Conservation (phyloP, 164 flowering plant species). For the Chimonanthus praecox region DNA sequence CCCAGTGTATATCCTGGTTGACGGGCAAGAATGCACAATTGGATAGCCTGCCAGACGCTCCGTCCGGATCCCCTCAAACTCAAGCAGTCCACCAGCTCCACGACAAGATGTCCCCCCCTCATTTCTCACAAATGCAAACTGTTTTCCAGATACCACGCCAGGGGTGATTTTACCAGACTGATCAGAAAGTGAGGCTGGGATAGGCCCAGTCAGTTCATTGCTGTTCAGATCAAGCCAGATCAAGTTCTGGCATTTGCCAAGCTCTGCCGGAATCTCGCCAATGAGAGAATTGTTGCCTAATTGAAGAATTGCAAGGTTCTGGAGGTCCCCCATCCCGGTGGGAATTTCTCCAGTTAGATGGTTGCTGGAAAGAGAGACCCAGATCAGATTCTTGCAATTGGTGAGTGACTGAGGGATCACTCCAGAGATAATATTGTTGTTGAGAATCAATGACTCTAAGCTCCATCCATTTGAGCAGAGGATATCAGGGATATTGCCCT, state of each 20-base stretch:
- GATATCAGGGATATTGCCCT: conserved; percentile 64
- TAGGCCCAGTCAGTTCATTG: conserved; percentile 47
- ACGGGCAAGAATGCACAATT: conserved; percentile 60
- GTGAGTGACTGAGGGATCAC: conserved; percentile 50
- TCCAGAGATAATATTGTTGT: conserved; percentile 69
- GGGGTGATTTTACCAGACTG: conserved; percentile 54
- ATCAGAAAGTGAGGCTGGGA: conserved; percentile 55
- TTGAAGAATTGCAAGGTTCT: conserved; percentile 64
- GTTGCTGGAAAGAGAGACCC: conserved; percentile 85
- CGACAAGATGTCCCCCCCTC: conserved; percentile 79
- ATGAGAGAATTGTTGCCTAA: conserved; percentile 72
- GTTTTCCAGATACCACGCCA: conserved; percentile 65
- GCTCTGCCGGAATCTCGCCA: conserved; percentile 59
- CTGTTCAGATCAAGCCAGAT: conserved; percentile 90
- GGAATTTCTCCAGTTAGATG: conserved; percentile 64
- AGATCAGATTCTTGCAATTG: conserved; percentile 55
- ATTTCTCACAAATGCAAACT: conserved; percentile 78
- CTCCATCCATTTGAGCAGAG: conserved; percentile 54
- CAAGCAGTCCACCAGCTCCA: conserved; percentile 84
- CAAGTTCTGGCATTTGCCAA: conserved; percentile 62
- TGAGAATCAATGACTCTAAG: conserved; percentile 67
- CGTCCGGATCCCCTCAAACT: conserved; percentile 61
- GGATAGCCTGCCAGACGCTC: conserved; percentile 48
- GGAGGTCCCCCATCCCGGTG: conserved; percentile 49
- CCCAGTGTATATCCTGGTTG: conserved; percentile 69